Percentiles rank a stretch among this genome's conserved stretches.
phyloP scores from a whole-genome alignment of 2,329 filamentous ascomycete species.

The Trichoderma atroviride region DNA sequence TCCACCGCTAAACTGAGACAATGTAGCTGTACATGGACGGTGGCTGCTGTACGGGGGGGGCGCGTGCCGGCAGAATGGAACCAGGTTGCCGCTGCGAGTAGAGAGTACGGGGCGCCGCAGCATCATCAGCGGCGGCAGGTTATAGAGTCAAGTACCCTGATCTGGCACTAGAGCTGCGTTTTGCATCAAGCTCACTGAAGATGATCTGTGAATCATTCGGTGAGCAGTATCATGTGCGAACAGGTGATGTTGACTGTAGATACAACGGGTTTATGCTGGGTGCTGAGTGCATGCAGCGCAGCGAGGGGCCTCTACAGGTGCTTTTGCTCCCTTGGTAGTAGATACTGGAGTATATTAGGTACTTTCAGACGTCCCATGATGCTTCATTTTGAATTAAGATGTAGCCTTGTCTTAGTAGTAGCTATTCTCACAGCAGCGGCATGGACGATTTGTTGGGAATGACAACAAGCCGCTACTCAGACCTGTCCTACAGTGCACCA shows the following conservation, averaged over 20 bases:
- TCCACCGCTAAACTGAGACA: slow-evolving; percentile 10
- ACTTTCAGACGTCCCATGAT: not conserved
- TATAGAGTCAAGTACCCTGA: not conserved
- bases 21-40: not conserved
- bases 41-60: too few species aligned
- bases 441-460: slow-evolving; percentile 3
- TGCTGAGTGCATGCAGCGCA: not conserved
- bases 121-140: slow-evolving; percentile 1
- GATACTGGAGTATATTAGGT: too few species aligned
- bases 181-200: not conserved
- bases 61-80: not conserved
- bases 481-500: not conserved
- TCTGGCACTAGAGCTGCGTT: not conserved
- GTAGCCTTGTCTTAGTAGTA: not conserved
- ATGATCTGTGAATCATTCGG: slow-evolving; percentile 19
- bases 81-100: not conserved
- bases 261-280: not conserved
- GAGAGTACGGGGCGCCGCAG: not conserved
- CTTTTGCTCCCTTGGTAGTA: not conserved
- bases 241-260: not conserved
- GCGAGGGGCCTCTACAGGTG: not conserved
- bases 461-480: not conserved
- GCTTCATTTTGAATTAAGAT: not conserved
- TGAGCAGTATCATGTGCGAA: slow-evolving; percentile 1
- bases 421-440: not conserved